Conservation (phyloP, 2,329 filamentous ascomycete genomes). For the Nemania serpens region DNA sequence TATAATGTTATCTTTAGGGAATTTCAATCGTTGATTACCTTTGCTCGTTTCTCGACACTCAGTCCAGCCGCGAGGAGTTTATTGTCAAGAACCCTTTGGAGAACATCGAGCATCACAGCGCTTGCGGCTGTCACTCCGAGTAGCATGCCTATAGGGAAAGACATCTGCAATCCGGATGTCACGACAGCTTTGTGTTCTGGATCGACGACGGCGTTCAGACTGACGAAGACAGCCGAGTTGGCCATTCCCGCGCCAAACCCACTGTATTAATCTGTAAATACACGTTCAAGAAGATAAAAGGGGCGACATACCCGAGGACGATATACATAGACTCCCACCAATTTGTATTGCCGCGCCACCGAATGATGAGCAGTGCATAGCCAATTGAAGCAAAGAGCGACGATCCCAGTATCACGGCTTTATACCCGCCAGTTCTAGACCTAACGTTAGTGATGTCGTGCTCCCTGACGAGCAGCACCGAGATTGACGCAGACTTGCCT, state of each 20-base stretch:
- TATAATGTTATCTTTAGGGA: not conserved
- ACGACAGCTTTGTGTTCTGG: constrained; percentile 54
- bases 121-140: constrained; percentile 36
- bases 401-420: constrained; percentile 57
- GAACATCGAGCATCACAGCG: constrained; percentile 33
- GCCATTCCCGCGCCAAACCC: constrained; percentile 54
- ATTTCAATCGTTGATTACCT: constrained; percentile 25
- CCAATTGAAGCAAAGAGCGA: constrained; percentile 51
- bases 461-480: not conserved
- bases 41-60: constrained; percentile 21
- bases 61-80: constrained; percentile 35
- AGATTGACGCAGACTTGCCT: constrained; percentile 36
- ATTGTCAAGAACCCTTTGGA: constrained; percentile 38
- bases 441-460: not conserved
- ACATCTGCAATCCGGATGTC: constrained; percentile 52
- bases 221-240: constrained; percentile 49
- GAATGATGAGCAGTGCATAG: constrained; percentile 57
- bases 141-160: constrained; percentile 46
- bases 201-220: constrained; percentile 52
- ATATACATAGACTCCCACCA: constrained; percentile 63
- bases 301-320: constrained; percentile 50
- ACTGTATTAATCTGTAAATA: constrained; percentile 35
- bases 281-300: not conserved
- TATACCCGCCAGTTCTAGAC: constrained; percentile 62
- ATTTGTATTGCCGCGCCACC: constrained; percentile 64